Percentiles rank a stretch among this genome's conserved stretches.
phyloP scores from a whole-genome alignment of 108 stramenopile species.

The Cyclostephanos tholiformis region DNA sequence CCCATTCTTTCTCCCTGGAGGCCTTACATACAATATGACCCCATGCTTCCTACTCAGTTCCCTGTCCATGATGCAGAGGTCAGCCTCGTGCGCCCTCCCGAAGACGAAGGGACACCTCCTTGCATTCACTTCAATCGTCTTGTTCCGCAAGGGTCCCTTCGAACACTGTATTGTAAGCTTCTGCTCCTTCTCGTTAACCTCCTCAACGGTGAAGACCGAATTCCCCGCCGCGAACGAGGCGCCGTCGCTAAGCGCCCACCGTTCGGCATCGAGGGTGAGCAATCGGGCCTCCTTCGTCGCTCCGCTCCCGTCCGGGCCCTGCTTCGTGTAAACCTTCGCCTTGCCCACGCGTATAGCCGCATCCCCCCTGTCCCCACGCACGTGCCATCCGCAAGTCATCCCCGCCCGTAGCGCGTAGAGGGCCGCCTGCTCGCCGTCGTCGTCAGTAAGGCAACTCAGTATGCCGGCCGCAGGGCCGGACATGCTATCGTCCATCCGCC shows the following conservation, averaged over 20 bases:
- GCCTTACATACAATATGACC: conserved; percentile 72
- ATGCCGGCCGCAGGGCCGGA: conserved; percentile 84
- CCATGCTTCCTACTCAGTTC: conserved; percentile 88
- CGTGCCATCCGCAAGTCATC: conserved; percentile 88
- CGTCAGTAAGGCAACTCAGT: conserved; percentile 65
- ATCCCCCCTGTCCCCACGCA: conserved; percentile 87
- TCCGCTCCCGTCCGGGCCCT: conserved; percentile 46
- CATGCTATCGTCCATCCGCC: conserved; percentile 90
- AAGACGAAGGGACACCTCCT: conserved; percentile 83
- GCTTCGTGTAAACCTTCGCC: conserved; percentile 68
- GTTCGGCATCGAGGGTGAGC: conserved; percentile 85
- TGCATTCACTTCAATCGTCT: conserved; percentile 80
- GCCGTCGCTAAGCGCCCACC: conserved; percentile 83
- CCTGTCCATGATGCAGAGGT: conserved; percentile 90
- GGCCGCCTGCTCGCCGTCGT: conserved; percentile 85
- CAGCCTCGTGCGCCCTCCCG: conserved; percentile 90
- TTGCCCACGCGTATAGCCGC: conserved; percentile 88
- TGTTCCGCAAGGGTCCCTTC: conserved; percentile 88
- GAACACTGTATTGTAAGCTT: conserved; percentile 88
- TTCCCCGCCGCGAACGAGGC: conserved; percentile 90
- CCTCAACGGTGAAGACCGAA: conserved; percentile 89
- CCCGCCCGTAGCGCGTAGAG: conserved; percentile 67
- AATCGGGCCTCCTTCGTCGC: conserved; percentile 69
- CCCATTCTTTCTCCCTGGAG: conserved; percentile 56
- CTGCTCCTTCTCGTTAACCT: conserved; percentile 78